These are phyloP conservation scores for Scleroderma bovista DNA, from an alignment of 768 basidiomycete species.

Conservation along the genomic window DNA sequence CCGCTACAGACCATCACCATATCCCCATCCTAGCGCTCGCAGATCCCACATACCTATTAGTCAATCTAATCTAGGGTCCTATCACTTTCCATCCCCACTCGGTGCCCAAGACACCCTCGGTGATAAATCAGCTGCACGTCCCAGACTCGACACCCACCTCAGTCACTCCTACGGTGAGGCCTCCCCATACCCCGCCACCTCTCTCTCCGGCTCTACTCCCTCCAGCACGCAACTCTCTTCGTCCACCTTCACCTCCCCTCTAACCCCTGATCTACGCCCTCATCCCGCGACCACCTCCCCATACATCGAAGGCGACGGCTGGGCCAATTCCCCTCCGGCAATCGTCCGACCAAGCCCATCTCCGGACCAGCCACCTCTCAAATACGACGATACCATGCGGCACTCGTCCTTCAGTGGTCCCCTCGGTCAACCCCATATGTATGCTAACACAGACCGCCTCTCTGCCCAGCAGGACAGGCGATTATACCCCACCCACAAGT, in stretches of 20 bases:
- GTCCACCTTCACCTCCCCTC: constrained; percentile 41
- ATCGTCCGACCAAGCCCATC: constrained; percentile 69
- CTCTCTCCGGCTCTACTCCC: constrained; percentile 48
- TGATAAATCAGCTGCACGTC: constrained; percentile 34
- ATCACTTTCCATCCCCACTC: constrained; percentile 50
- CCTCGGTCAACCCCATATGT: constrained; percentile 58
- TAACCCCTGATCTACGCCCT: constrained; percentile 43
- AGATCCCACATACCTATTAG: constrained; percentile 42
- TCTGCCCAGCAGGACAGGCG: constrained; percentile 66
- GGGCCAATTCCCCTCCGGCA: constrained; percentile 48
- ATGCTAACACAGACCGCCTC: constrained; percentile 62
- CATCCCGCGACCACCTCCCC: constrained; percentile 39
- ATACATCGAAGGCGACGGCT: constrained; percentile 46
- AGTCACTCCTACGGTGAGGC: constrained; percentile 37
- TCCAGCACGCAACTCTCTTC: constrained; percentile 47
- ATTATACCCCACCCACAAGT: constrained; percentile 45
- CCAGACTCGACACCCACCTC: constrained; percentile 45
- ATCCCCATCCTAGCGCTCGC: constrained; percentile 45
- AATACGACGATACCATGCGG: constrained; percentile 68
- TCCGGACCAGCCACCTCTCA: constrained; percentile 53
- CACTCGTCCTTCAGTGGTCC: constrained; percentile 61
- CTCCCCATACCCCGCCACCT: constrained; percentile 44
- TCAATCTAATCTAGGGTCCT: constrained; percentile 37
- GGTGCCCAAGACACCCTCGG: constrained; percentile 37
- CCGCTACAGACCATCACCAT: constrained; percentile 52